phyloP scores from a whole-genome alignment of 805 yeast genomes.

The Spathaspora boniae region DNA sequence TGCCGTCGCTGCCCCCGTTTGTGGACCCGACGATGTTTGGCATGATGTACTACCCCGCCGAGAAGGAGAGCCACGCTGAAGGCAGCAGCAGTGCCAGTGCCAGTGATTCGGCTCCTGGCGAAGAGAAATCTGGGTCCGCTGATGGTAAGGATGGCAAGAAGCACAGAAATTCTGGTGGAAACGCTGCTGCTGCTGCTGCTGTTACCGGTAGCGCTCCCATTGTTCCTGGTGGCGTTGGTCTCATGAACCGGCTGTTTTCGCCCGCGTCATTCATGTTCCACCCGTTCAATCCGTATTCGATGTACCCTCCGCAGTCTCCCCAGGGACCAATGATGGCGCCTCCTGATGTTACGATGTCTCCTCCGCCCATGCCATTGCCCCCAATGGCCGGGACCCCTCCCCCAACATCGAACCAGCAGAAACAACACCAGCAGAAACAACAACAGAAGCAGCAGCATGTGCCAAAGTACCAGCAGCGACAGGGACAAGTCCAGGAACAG shows the following conservation, averaged over 20 bases:
- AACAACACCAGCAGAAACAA: slow-evolving; percentile 1
- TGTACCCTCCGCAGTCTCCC: slow-evolving; percentile 15
- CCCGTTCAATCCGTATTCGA: slow-evolving; percentile 47
- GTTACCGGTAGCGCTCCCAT: slow-evolving; percentile 2
- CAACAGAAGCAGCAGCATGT: slow-evolving; percentile 4
- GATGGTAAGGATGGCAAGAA: slow-evolving; percentile 1
- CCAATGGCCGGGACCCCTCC: slow-evolving; percentile 4
- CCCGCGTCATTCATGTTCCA: slow-evolving; percentile 46
- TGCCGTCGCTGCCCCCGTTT: slow-evolving; percentile 36
- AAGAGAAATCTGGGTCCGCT: background rate
- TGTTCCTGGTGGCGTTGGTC: slow-evolving; percentile 27
- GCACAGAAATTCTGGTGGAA: background rate
- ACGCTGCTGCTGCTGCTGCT: slow-evolving; percentile 1
- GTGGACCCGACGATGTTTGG: slow-evolving; percentile 35
- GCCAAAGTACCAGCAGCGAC: slow-evolving; percentile 2
- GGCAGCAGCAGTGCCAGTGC: slow-evolving; percentile 3
- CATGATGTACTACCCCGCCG: slow-evolving; percentile 21
- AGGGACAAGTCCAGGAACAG: background rate
- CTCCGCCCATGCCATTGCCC: slow-evolving; percentile 3
- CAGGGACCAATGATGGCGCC: slow-evolving; percentile 3
- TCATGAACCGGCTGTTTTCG: slow-evolving; percentile 32
- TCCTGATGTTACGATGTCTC: no score
- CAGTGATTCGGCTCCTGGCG: slow-evolving; percentile 6
- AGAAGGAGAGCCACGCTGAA: slow-evolving; percentile 1
- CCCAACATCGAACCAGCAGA: slow-evolving; percentile 1